Base-by-base conservation (phyloP, 306 rosid species). In the Rosa lucieae region DNA sequence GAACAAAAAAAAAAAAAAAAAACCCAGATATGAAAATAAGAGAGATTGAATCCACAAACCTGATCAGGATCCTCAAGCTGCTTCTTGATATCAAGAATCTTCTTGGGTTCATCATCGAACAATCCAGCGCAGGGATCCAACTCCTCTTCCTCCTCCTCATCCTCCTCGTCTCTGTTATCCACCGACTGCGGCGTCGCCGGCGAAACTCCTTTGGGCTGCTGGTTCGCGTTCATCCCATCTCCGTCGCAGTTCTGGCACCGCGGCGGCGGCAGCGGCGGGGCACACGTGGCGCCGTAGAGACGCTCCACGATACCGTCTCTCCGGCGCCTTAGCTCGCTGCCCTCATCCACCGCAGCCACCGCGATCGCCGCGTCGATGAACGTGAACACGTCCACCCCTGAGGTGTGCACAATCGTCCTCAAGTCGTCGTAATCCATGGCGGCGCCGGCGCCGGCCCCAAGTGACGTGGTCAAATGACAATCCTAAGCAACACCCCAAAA, bases 381-480 rank as follows among this genome's bases (percentile, higher is more conserved):
- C 72, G 89, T 75, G 91, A 96, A 96, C 0, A 96, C 88, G 76
- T 96, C 98, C n/a, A 96, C 91, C 6, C 96, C 97, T 0, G 97
- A 86, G 17, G 88, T 87, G 0, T 91, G 92, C 75, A 96, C 56
- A 56, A 96, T 71, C 55, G 97, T 80, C 66, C 96, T 92, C 71
- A 96, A 91, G 87, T 91, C 97, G 66, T 96, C 98, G 84, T 85
- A 87, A 84, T 96, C 98, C 96, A 96, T 91, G 47, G 44, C 26
- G 78, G 49, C 32, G 20, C 47, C 47, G 47, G 12, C 70, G 42
- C 12, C 43, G 47, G 23, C 9, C 47, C 26, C 8, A 56, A 44
- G 47, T 44, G 47, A 66, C 10, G 35, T 56, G 29, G 62, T 56
- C 23, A 63, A 26, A 32, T 32, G 2, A 32, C 37, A 32, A 32